Base-by-base conservation (phyloP, 169 alveolate species). In the Theileria equi region DNA sequence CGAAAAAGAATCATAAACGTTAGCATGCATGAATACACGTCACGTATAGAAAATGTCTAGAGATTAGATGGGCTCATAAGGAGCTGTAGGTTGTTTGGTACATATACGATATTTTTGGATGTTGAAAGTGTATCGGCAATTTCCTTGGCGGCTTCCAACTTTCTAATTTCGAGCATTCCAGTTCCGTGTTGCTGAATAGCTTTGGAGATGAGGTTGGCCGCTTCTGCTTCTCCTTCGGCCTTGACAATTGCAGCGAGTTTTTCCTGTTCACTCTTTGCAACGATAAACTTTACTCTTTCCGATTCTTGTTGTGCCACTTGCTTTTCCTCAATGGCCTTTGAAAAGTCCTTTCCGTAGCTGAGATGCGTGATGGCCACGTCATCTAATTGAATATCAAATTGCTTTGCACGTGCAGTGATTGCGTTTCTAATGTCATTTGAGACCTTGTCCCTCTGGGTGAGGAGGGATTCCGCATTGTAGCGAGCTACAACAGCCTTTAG, bases 291-390 rank as follows among this genome's bases (percentile, higher is more conserved):
- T 34, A 95, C 96, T 50, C 98, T 74, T 81, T 97, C 98, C 38
- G 99, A 97, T 45, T 95, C 98, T 82, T 97, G 98, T 81, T 97
- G 94, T 23, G 99, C 99, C 19, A 97, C 98, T 78, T 97, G 98
- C 88, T 97, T 97, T 71, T 95, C 96, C 84, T 97, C 99, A 62
- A 96, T 95, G 21, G 99, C 99, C 79, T 92, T 91, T 43, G 96
- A 88, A 83, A 95, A 97, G 82, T 97, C 99, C 76, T 92, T 94
- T 11, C 98, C 97, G 81, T 96, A 97, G 55, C 95, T 90, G 48
- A 97, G 82, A 73, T 97, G 98, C 23, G 98, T 95, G 45, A 96
- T 96, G 40, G 99, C 95, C 52, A 96, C 98, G 82, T 96, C 98
- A 67, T 96, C 98, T 55, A 96, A 84, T 29, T 90, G 80, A 53